Conservation (phyloP, 1,139 yeast genomes). For the Candida sanyaensis region DNA sequence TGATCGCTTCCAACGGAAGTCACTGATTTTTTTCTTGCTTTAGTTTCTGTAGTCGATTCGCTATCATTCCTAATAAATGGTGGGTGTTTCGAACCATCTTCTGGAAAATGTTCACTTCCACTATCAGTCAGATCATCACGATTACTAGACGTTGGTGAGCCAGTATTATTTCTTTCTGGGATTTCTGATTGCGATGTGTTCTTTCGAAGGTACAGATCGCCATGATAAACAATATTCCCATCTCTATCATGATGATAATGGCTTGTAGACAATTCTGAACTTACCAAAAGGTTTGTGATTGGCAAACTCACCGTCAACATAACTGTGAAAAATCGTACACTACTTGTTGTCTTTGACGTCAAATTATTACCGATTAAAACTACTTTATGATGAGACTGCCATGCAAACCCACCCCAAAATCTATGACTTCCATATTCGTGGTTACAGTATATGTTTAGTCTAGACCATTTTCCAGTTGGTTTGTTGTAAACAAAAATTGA, state of each 20-base stretch:
- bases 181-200: background rate
- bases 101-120: constrained; percentile 13
- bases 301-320: constrained; percentile 66
- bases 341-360: constrained; percentile 50
- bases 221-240: constrained; percentile 22
- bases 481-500: constrained; percentile 60
- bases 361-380: constrained; percentile 53
- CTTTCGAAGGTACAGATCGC: background rate
- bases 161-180: background rate
- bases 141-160: constrained; percentile 10
- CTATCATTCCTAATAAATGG: constrained; percentile 2
- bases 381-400: constrained; percentile 77
- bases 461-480: constrained; percentile 66
- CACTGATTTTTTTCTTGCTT: constrained; percentile 9
- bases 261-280: constrained; percentile 41
- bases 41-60: constrained; percentile 8
- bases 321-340: constrained; percentile 59
- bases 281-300: constrained; percentile 57
- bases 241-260: constrained; percentile 21
- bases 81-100: background rate
- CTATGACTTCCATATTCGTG: constrained; percentile 59
- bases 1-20: constrained; percentile 15
- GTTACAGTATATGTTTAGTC: constrained; percentile 57
- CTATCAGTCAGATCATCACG: constrained; percentile 18
- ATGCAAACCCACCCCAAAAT: constrained; percentile 67